phyloP scores from a whole-genome alignment of 371 early-diverging fungal species.

The Apophysomyces variabilis region DNA sequence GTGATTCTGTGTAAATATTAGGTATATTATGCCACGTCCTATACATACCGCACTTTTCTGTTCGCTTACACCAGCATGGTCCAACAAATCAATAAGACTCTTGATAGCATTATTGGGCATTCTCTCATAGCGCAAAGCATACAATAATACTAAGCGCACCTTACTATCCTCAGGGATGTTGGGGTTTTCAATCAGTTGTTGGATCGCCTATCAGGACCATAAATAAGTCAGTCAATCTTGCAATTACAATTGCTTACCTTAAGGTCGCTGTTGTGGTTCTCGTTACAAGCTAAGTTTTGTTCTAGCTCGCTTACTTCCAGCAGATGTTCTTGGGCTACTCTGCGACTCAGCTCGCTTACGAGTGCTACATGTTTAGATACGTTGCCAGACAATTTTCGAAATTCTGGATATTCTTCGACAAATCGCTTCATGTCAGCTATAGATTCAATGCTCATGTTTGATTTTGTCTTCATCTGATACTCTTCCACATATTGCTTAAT shows the following conservation, averaged over 20 bases:
- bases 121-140: constrained; percentile 91
- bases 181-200: constrained; percentile 67
- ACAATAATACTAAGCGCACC: constrained; percentile 80
- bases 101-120: constrained; percentile 69
- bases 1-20: neutral
- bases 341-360: constrained; percentile 87
- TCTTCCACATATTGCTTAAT: constrained; percentile 94
- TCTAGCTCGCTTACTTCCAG: constrained; percentile 92
- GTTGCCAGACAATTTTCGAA: constrained; percentile 91
- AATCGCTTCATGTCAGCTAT: constrained; percentile 98
- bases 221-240: neutral
- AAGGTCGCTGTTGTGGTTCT: constrained; percentile 81
- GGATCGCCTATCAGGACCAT: constrained; percentile 48
- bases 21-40: neutral
- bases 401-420: constrained; percentile 97
- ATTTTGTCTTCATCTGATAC: constrained; percentile 89
- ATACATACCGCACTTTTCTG: constrained; percentile 69
- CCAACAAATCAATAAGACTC: constrained; percentile 70
- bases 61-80: constrained; percentile 70
- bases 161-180: constrained; percentile 77
- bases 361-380: constrained; percentile 97
- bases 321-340: constrained; percentile 74
- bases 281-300: constrained; percentile 90
- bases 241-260: constrained; percentile 49
- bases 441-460: constrained; percentile 88